Evolutionary conservation across 306 rosid genomes (phyloP).

Genomic region (Vicia villosa): DNA sequence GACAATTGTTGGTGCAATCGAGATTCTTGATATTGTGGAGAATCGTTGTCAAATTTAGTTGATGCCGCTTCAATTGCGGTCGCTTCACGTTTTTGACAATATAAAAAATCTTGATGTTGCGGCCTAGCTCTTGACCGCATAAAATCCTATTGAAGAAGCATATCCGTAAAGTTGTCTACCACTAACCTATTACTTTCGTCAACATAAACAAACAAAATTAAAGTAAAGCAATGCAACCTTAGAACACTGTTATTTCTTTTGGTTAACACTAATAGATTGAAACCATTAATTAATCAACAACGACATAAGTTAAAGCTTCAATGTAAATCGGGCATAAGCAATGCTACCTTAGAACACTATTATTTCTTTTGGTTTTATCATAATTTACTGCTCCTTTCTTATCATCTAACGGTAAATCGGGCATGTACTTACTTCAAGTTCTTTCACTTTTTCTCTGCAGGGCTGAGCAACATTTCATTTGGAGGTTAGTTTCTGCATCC

Average conservation of each 20-base stretch:
- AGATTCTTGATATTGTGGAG: no score
- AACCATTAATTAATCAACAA: not conserved
- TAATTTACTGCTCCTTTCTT: not conserved
- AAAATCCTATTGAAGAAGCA: not conserved
- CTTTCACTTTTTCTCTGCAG: conserved; percentile 56
- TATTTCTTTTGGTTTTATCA: no score
- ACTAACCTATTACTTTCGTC: not conserved
- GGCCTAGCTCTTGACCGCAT: not conserved
- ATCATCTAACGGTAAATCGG: conserved; percentile 7
- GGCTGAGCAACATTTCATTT: conserved; percentile 79
- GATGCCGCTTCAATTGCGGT: not conserved
- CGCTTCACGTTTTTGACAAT: not conserved
- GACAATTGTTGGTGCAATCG: no score
- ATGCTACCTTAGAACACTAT: no score
- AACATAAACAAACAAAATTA: not conserved
- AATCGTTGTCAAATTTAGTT: no score
- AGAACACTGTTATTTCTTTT: not conserved
- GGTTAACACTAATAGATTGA: conserved; percentile 13
- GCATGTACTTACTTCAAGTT: conserved; percentile 40
- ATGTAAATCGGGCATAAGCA: no score
- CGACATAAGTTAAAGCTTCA: not conserved
- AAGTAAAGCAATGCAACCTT: not conserved
- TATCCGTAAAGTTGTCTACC: not conserved
- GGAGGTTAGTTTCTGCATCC: conserved; percentile 66
- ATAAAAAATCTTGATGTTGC: not conserved